These are phyloP conservation scores for Colletotrichum sp. DNA, from an alignment of 2,329 filamentous ascomycete species.

Conservation along the genomic window DNA sequence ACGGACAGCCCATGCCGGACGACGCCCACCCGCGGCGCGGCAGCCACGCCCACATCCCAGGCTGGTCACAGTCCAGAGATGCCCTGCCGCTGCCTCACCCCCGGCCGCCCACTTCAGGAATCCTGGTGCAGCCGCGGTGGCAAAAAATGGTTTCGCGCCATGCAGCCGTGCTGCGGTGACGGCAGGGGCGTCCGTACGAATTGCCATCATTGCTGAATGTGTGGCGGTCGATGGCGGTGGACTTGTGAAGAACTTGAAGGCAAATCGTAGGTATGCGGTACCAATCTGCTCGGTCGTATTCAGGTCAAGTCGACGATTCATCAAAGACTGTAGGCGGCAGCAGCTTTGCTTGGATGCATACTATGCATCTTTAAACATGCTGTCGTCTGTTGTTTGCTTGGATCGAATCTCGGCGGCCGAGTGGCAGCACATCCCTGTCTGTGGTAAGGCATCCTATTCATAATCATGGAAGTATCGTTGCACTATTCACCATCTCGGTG, in stretches of 20 bases:
- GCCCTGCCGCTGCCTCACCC: neutral
- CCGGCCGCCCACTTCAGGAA: neutral
- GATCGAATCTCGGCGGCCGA: neutral
- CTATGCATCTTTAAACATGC: neutral
- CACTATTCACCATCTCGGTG: neutral
- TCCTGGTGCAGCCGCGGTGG: conserved; percentile 4
- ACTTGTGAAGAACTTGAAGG: neutral
- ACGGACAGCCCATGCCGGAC: conserved; percentile 18
- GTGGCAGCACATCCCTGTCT: neutral
- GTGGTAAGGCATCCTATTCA: neutral
- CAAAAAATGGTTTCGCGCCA: neutral
- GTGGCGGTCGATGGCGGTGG: neutral
- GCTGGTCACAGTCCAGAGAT: neutral
- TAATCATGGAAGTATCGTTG: neutral
- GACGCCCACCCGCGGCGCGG: conserved; percentile 11
- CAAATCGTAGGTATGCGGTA: neutral
- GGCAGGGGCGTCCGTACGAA: neutral
- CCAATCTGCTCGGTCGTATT: neutral
- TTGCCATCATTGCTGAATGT: neutral
- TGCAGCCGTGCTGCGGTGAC: neutral
- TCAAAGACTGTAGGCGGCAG: neutral
- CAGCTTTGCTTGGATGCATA: neutral
- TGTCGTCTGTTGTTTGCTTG: neutral
- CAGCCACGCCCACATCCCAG: conserved; percentile 13
- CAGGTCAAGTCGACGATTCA: neutral